phyloP scores from a whole-genome alignment of 202 grass and related monocot species.

The Zizania palustris region DNA sequence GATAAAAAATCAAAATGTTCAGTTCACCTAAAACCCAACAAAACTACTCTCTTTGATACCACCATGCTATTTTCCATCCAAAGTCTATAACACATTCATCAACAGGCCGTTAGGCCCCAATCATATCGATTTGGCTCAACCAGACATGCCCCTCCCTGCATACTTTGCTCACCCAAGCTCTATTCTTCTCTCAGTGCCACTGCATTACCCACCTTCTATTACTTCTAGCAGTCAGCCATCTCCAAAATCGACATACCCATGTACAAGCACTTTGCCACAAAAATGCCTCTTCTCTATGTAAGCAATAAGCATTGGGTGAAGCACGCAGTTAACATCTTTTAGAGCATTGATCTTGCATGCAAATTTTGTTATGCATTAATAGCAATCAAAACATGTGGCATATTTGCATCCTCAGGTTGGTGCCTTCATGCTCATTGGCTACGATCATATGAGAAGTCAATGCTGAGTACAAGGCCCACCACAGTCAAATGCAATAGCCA shows the following conservation, averaged over 20 bases:
- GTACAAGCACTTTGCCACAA: neutral
- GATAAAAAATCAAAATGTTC: no score
- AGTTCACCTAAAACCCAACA: no score
- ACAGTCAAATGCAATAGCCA: conserved; percentile 3
- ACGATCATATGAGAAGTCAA: neutral
- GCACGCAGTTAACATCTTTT: neutral
- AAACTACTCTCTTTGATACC: no score
- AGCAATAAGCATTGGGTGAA: neutral
- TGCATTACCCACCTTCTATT: no score
- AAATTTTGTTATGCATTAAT: neutral
- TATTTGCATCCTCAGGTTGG: neutral
- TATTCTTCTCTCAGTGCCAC: no score
- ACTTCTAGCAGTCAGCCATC: no score
- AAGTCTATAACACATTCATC: no score
- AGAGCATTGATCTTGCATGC: neutral
- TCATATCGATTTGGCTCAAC: no score
- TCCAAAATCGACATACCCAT: neutral
- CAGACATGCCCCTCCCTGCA: no score
- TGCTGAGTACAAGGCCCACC: neutral
- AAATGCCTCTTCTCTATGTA: neutral
- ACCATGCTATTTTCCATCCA: no score
- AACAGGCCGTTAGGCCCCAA: no score
- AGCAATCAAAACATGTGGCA: conserved; percentile 6
- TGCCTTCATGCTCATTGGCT: neutral
- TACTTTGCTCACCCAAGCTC: no score